Conservation (phyloP, 805 yeast genomes). For the Kodamaea sagamina region DNA sequence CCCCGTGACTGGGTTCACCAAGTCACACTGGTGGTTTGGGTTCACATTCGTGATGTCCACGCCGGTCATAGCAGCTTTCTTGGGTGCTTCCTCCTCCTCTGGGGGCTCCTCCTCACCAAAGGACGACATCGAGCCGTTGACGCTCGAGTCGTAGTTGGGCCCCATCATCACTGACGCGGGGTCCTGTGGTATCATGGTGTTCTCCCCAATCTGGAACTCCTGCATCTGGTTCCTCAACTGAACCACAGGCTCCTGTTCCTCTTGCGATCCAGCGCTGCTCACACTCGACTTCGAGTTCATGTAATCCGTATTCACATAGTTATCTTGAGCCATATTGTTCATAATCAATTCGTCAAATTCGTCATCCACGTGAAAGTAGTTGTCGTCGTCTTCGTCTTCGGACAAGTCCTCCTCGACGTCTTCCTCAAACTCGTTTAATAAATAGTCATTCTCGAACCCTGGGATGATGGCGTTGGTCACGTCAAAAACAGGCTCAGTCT, state of each 20-base stretch:
- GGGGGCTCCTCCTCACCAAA: constrained; percentile 11
- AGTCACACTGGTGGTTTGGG: constrained; percentile 56
- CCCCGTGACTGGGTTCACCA: constrained; percentile 62
- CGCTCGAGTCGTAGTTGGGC: constrained; percentile 3
- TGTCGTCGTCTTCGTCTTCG: constrained; percentile 41
- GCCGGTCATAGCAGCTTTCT: constrained; percentile 4
- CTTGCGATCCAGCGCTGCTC: neutral
- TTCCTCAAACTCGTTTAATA: constrained; percentile 38
- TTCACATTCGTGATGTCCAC: constrained; percentile 19
- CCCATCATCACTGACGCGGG: neutral
- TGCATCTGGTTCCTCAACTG: constrained; percentile 14
- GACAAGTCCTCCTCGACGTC: constrained; percentile 46
- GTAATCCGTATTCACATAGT: constrained; percentile 15
- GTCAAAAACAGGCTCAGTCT: constrained; percentile 13
- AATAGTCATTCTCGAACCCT: constrained; percentile 39
- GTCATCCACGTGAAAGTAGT: constrained; percentile 39
- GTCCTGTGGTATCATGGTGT: constrained; percentile 2
- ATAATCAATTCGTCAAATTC: constrained; percentile 30
- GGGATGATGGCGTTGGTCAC: constrained; percentile 25
- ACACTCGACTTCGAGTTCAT: constrained; percentile 8
- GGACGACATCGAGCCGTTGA: neutral
- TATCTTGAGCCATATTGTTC: constrained; percentile 14
- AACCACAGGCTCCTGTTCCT: constrained; percentile 10
- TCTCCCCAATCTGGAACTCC: constrained; percentile 11
- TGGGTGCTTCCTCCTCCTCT: constrained; percentile 3